Base-by-base conservation (phyloP, 306 rosid species). In the Dalbergia cultrata region DNA sequence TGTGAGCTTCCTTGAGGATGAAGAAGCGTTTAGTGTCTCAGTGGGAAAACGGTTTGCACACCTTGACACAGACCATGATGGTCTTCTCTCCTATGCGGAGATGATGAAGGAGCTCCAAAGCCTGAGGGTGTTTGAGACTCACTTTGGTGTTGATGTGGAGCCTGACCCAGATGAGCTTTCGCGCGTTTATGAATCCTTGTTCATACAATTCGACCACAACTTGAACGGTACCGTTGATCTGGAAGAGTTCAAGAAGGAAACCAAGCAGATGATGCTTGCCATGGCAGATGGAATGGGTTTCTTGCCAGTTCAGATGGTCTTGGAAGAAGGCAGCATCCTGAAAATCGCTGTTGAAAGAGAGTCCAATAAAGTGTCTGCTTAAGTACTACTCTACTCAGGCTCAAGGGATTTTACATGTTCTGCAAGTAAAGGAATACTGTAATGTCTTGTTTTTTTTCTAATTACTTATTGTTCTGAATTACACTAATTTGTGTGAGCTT, bases 261-360 rank as follows among this genome's bases (percentile, higher is more conserved):
- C 97, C 45, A 89, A 84, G 90, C 68, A 65, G 66, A 92, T 89
- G 85, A 76, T 94, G 97, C 84, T 94, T 66, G 95, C 92, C 16
- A 87, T 94, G 97, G 92, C 97, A 0, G 88, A 82, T 44, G 92
- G 92, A n/a, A 63, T 94, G 84, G 97, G 95, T 9, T 82, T 86
- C 90, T 74, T 86, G 82, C 94, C 97, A 1, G 41, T 94, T 78
- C 97, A 88, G 80, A 93, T 91, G 97, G 81, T 83, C 34, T 26
- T 89, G 74, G 97, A 91, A 86, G 87, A 88, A 80, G 90, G 81
- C 26, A 81, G 97, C 73, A 70, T 87, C 41, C 78, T 93, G 54
- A 93, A 83, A 84, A 87, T 72, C 75, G 97, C 97, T n/a, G 97
- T 90, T 41, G 97, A 93, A 37, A 83, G 76, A 4, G 97, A 93